Conservation (phyloP, 2,329 filamentous ascomycete species). For the Penicillium oxalicum region DNA sequence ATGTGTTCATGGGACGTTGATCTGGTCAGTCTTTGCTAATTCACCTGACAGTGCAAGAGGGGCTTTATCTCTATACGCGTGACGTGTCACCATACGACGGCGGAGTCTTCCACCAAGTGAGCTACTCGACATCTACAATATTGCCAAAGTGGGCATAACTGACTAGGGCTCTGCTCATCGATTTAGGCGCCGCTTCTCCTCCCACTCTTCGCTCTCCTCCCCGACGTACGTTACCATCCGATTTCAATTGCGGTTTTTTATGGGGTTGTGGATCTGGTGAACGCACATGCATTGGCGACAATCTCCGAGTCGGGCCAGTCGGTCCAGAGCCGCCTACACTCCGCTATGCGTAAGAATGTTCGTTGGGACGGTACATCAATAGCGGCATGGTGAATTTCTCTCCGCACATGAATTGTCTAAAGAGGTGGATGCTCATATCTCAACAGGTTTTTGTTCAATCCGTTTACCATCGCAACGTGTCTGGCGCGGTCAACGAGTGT, state of each 20-base stretch:
- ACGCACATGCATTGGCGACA: constrained; percentile 68
- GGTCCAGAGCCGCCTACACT: constrained; percentile 65
- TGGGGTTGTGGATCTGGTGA: constrained; percentile 71
- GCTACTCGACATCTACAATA: neutral
- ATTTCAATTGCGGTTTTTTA: constrained; percentile 76
- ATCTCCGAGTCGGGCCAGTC: constrained; percentile 81
- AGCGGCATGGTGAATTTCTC: constrained; percentile 62
- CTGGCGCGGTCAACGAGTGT: constrained; percentile 82
- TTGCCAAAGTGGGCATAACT: neutral
- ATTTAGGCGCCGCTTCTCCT: constrained; percentile 76
- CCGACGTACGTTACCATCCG: constrained; percentile 60
- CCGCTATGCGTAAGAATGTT: constrained; percentile 69
- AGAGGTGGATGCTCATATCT: constrained; percentile 5
- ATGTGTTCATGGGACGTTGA: constrained; percentile 16
- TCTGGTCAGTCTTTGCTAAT: too few relatives aligned
- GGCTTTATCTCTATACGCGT: constrained; percentile 89
- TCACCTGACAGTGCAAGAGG: constrained; percentile 71
- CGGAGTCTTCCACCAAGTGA: constrained; percentile 67
- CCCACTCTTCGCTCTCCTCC: constrained; percentile 83
- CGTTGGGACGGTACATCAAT: constrained; percentile 69
- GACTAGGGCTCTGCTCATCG: constrained; percentile 3
- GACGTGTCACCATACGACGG: constrained; percentile 97
- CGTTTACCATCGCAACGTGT: constrained; percentile 86
- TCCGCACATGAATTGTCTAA: neutral
- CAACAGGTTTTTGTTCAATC: constrained; percentile 84